These are phyloP conservation scores for Lenzites betulinus DNA, from an alignment of 768 basidiomycete species.

Conservation along the genomic window DNA sequence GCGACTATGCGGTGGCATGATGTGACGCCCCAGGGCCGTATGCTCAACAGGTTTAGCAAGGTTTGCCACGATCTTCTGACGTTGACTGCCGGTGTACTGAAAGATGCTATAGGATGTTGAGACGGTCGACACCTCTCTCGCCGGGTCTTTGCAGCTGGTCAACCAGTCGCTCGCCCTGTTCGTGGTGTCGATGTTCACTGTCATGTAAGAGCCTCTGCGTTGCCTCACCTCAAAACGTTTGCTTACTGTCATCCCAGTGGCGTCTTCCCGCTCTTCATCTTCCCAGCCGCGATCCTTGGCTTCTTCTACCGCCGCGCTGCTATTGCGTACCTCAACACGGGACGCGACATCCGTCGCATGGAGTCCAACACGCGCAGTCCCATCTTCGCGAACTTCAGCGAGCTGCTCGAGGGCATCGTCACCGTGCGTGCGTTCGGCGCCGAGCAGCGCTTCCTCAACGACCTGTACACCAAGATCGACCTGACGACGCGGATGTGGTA, in stretches of 20 bases:
- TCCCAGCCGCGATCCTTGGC: constrained; percentile 76
- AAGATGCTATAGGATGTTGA: constrained; percentile 63
- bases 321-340: constrained; percentile 75
- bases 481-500: constrained; percentile 88
- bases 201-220: constrained; percentile 48
- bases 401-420: constrained; percentile 86
- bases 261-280: constrained; percentile 80
- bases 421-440: constrained; percentile 90
- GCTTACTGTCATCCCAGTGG: constrained; percentile 37
- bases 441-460: constrained; percentile 75
- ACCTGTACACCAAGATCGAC: constrained; percentile 73
- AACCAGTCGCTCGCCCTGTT: constrained; percentile 79
- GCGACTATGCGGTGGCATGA: constrained; percentile 88
- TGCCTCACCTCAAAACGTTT: not conserved
- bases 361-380: constrained; percentile 87
- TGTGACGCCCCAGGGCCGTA: constrained; percentile 82
- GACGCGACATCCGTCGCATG: constrained; percentile 85
- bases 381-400: constrained; percentile 81
- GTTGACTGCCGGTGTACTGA: not conserved
- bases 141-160: constrained; percentile 69
- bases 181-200: constrained; percentile 71
- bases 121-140: constrained; percentile 77
- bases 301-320: constrained; percentile 70
- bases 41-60: constrained; percentile 85
- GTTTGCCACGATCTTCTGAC: constrained; percentile 29